Conservation (phyloP, 2,329 filamentous ascomycete species). For the Ophiostoma australiae region DNA sequence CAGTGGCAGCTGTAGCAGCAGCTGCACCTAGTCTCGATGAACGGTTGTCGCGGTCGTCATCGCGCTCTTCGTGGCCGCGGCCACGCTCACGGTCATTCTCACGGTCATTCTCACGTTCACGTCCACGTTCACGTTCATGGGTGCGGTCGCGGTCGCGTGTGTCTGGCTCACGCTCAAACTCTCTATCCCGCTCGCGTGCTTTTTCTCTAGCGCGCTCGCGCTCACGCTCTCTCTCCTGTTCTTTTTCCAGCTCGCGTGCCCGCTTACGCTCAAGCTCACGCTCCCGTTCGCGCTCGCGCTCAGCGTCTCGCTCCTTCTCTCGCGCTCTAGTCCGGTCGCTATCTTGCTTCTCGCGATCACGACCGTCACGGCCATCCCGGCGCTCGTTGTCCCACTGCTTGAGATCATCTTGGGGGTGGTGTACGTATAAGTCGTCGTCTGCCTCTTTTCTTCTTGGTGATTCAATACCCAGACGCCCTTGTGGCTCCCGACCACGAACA, state of each 20-base stretch:
- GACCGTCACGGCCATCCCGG: slow-evolving; percentile 10
- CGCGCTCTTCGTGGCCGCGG: slow-evolving; percentile 31
- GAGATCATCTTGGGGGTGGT: slow-evolving; percentile 23
- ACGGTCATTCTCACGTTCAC: slow-evolving; percentile 24
- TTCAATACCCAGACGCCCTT: slow-evolving; percentile 23
- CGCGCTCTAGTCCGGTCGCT: background rate
- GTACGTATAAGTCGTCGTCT: slow-evolving; percentile 25
- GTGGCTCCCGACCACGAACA: slow-evolving; percentile 16
- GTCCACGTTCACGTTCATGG: slow-evolving; percentile 20
- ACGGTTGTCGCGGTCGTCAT: slow-evolving; percentile 30
- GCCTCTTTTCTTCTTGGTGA: slow-evolving; percentile 19
- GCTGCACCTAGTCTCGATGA: slow-evolving; percentile 30
- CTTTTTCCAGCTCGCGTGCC: slow-evolving; percentile 16
- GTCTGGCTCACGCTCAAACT: slow-evolving; percentile 8
- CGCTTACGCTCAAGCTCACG: slow-evolving; percentile 22
- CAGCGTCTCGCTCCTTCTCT: slow-evolving; percentile 23
- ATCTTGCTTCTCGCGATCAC: slow-evolving; percentile 13
- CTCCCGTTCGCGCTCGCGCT: slow-evolving; percentile 25
- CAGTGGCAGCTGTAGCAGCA: background rate
- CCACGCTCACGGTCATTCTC: slow-evolving; percentile 30
- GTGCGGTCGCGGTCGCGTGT: slow-evolving; percentile 4
- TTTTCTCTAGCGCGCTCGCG: background rate
- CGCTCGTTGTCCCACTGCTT: slow-evolving; percentile 22
- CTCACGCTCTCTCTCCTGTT: slow-evolving; percentile 14
- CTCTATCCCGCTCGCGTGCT: slow-evolving; percentile 6